Percentiles rank a stretch among this genome's conserved stretches.
phyloP scores from a whole-genome alignment of 352 stramenopile species.

The Globisporangium perplexum region DNA sequence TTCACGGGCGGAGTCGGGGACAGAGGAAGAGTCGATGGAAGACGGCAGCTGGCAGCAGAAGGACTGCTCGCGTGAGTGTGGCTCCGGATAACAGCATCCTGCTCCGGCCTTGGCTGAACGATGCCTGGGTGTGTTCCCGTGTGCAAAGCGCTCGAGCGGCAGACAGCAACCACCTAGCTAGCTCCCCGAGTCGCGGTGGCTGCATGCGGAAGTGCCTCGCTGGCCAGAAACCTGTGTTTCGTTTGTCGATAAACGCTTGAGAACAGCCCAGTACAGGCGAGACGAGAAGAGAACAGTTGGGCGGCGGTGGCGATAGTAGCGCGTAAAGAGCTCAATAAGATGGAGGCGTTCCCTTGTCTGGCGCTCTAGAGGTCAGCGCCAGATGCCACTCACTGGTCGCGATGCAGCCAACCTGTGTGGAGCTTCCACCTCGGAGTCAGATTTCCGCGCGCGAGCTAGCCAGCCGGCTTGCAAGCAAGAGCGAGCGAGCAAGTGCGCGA shows the following conservation, averaged over 20 bases:
- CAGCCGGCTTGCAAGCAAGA: background rate
- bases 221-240: background rate
- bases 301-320: no score
- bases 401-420: background rate
- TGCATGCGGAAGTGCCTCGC: no score
- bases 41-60: background rate
- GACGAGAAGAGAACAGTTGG: background rate
- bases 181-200: no score
- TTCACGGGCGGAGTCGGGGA: no score
- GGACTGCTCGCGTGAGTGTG: no score
- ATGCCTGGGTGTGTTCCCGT: no score
- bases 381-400: slow-evolving; percentile 3
- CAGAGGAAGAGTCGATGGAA: no score
- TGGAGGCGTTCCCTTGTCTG: background rate
- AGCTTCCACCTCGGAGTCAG: background rate
- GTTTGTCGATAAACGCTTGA: background rate
- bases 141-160: no score
- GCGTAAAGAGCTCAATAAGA: background rate
- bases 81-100: background rate
- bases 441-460: background rate
- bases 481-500: no score
- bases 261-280: background rate
- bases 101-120: no score
- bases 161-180: no score
- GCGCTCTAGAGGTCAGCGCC: background rate